Base-by-base conservation (phyloP, 495 filamentous ascomycete genomes). In the Penicillium angulare region DNA sequence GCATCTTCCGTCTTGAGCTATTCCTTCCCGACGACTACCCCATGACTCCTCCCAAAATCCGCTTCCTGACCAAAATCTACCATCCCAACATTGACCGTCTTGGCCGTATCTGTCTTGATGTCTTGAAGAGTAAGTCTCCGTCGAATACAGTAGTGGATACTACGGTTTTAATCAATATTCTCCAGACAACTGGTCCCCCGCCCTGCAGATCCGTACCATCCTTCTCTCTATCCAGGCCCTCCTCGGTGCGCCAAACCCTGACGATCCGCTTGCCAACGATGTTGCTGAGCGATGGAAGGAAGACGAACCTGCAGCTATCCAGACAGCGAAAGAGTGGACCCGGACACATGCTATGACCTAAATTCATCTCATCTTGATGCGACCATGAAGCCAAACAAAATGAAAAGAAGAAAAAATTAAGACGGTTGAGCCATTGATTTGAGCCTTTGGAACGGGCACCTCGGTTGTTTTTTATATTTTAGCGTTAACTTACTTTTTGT, bases 21-120 rank as follows among this genome's bases (percentile, higher is more conserved):
- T 99, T 99, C 73, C 79, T 99, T n/a, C 95, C 93, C 27, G 93
- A 99, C 62, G 93, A 99, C 72, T 99, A 99, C 64, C 93, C 93
- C 8, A 99, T 99, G 93, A 95, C 90, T 27, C 93, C 93, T 22
- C 93, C 93, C 10, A 96, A 97, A 76, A 96, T 99, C 56, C 87
- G 93, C 32, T 99, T 99, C 72, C 73, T 99, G 16, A 99, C 93
- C 56, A 96, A 96, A 72, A 99, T 99, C 68, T 99, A 96, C 68
- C 93, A 99, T 64, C 93, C 93, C 26, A 99, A 99, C 67, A 97
- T 99, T 53, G 93, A 99, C 66, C 92, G 93, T 71, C 82, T 97
- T 0, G 93, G 93, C 39, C 86, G 93, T 22, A 99, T 99, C 67
- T 99, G 93, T 68, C 68, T 99, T 44, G 93, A 99, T 69, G 95